phyloP scores from a whole-genome alignment of 345 rosid species.

The Salix viminalis region DNA sequence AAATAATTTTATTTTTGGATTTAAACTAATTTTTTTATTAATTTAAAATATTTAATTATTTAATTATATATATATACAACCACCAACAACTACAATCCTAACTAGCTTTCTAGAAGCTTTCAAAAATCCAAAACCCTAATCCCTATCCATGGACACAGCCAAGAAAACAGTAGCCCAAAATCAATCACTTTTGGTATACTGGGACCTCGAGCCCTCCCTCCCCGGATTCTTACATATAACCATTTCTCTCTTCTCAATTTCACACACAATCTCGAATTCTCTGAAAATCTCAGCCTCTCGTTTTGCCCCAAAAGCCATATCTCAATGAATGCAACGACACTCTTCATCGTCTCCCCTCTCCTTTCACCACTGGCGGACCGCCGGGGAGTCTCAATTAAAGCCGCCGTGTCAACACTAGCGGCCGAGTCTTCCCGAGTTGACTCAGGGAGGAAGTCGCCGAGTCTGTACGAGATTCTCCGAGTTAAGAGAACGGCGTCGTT shows the following conservation, averaged over 20 bases:
- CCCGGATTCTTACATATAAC: not conserved
- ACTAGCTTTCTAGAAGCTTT: too few species aligned
- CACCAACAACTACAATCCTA: too few species aligned
- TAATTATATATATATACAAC: too few species aligned
- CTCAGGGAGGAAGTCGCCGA: not conserved
- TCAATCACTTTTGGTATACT: too few species aligned
- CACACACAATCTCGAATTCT: not conserved
- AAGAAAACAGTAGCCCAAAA: too few species aligned
- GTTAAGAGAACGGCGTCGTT: slow-evolving; percentile 12
- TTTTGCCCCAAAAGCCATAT: not conserved
- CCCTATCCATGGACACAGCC: too few species aligned
- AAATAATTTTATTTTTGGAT: too few species aligned
- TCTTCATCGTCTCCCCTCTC: not conserved
- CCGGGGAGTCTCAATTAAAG: not conserved
- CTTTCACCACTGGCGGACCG: not conserved
- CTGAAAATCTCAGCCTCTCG: not conserved
- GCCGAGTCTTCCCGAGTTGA: not conserved
- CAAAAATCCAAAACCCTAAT: too few species aligned
- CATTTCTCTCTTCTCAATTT: not conserved
- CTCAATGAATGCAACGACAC: not conserved
- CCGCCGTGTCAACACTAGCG: not conserved
- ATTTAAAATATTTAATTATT: too few species aligned
- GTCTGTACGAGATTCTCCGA: slow-evolving; percentile 28
- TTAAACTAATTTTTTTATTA: too few species aligned
- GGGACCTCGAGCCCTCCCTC: not conserved